Percentiles rank a stretch among this genome's conserved stretches.
phyloP scores from a whole-genome alignment of 2,329 filamentous ascomycete species.

The Phaeosphaeriaceae sp. region DNA sequence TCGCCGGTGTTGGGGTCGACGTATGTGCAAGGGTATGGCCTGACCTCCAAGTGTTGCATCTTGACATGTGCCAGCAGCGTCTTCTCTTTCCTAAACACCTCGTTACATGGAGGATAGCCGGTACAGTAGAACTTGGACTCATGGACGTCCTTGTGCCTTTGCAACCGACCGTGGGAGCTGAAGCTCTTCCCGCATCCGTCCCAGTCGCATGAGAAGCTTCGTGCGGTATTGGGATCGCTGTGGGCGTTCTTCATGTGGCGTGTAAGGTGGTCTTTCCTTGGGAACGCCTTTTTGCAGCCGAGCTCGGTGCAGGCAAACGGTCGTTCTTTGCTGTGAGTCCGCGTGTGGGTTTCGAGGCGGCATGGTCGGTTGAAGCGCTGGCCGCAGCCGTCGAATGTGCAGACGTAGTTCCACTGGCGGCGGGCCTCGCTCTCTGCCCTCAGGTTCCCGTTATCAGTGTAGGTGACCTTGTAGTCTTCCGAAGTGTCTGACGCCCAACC shows the following conservation, averaged over 20 bases:
- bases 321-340: conserved; percentile 85
- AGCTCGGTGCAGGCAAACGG: conserved; percentile 76
- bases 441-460: conserved; percentile 36
- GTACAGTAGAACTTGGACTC: conserved; percentile 79
- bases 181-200: conserved; percentile 81
- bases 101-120: conserved; percentile 72
- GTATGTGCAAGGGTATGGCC: conserved; percentile 75
- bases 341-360: conserved; percentile 76
- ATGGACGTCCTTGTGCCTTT: conserved; percentile 80
- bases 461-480: conserved; percentile 32
- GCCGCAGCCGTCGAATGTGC: conserved; percentile 75
- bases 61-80: conserved; percentile 85
- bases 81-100: conserved; percentile 86
- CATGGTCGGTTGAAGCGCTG: conserved; percentile 90
- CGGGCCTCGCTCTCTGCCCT: conserved; percentile 53
- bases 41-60: conserved; percentile 74
- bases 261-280: conserved; percentile 84
- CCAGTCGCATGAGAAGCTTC: conserved; percentile 75
- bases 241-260: conserved; percentile 87
- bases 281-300: conserved; percentile 82
- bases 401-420: conserved; percentile 77
- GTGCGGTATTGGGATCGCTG: conserved; percentile 62
- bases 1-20: conserved; percentile 61
- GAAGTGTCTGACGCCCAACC: conserved; percentile 34
- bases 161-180: conserved; percentile 78